phyloP scores from a whole-genome alignment of 176 grass and related monocot genomes.

The Phoenix dactylifera region DNA sequence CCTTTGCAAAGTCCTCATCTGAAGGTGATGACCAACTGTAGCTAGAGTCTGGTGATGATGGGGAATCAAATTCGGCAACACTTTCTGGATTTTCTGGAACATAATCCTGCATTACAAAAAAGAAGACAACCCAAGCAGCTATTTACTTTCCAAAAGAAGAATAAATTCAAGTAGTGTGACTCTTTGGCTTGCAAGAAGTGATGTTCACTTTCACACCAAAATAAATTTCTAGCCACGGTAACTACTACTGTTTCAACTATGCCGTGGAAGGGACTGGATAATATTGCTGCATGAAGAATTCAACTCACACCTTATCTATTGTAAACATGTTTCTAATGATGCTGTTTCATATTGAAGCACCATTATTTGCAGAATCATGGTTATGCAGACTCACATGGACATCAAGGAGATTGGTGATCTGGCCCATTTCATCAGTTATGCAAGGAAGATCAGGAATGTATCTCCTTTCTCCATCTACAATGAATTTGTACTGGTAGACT shows the following conservation, averaged over 20 bases:
- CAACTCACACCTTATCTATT: no score
- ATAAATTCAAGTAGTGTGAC: not conserved
- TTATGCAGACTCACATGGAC: conserved; percentile 59
- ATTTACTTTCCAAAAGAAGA: not conserved
- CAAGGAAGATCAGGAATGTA: conserved; percentile 78
- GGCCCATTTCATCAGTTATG: conserved; percentile 62
- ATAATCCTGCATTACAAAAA: conserved; percentile 52
- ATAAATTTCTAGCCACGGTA: no score
- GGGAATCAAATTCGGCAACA: conserved; percentile 66
- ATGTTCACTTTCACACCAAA: no score
- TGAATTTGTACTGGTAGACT: conserved; percentile 78
- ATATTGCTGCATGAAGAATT: no score
- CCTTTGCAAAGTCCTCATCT: conserved; percentile 87
- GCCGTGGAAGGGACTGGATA: no score
- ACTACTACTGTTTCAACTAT: no score
- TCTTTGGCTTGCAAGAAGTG: no score
- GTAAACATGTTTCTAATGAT: not conserved
- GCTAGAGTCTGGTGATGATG: conserved; percentile 72
- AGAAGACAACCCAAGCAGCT: not conserved
- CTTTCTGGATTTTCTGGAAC: conserved; percentile 84
- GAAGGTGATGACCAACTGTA: conserved; percentile 62
- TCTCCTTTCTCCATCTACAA: conserved; percentile 79
- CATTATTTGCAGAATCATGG: conserved; percentile 1
- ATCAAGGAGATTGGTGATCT: conserved; percentile 84
- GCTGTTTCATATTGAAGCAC: not conserved